Percentiles rank a stretch among this genome's conserved stretches.
phyloP scores from a whole-genome alignment of 306 rosid species.

The Casuarina equisetifolia region DNA sequence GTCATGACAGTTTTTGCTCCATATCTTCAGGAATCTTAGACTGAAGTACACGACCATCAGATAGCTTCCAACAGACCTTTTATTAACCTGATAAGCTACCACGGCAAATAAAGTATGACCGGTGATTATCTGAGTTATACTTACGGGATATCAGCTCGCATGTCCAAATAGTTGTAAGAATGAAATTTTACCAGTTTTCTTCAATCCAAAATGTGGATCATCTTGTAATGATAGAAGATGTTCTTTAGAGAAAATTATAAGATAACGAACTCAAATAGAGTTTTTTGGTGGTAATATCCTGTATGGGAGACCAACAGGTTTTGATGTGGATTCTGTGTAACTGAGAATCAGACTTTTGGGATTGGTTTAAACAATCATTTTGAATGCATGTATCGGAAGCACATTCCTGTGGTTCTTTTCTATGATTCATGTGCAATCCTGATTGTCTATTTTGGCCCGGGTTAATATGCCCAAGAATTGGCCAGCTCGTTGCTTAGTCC shows the following conservation, averaged over 20 bases:
- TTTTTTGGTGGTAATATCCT: not conserved
- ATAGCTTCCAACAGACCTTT: too few relatives aligned
- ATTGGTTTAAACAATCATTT: too few relatives aligned
- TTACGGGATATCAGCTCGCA: not conserved
- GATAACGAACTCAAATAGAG: not conserved
- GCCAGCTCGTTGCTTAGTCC: not conserved
- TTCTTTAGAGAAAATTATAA: not conserved
- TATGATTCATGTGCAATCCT: not conserved
- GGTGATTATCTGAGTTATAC: not conserved
- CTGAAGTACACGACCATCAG: not conserved
- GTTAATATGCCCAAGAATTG: not conserved
- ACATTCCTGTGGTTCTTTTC: not conserved
- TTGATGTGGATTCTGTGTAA: not conserved
- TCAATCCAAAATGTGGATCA: not conserved
- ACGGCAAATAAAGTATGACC: not conserved
- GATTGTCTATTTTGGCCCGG: not conserved
- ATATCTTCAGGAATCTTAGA: constrained; percentile 41
- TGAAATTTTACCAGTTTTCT: not conserved
- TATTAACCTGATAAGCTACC: not conserved
- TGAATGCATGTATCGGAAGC: too few relatives aligned
- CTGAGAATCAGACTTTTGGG: not conserved
- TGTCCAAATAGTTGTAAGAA: not conserved
- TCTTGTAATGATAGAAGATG: not conserved
- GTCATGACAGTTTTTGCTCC: constrained; percentile 63
- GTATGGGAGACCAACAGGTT: not conserved